These are phyloP conservation scores for Cyclanthera cordifolia DNA, from an alignment of 306 rosid genomes.

Conservation along the genomic window DNA sequence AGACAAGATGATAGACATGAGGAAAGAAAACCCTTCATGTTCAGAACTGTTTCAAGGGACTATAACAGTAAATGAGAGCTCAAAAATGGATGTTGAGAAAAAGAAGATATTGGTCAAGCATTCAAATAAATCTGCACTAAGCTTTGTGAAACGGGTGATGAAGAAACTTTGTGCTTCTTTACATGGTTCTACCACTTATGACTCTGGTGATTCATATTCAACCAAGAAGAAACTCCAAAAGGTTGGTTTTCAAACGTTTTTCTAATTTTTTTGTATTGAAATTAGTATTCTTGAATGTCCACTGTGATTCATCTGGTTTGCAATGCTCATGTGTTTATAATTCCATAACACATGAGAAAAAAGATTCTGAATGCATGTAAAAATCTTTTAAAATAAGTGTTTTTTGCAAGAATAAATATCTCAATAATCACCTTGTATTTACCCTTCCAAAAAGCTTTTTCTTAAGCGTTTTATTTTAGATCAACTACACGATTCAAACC, in stretches of 20 bases:
- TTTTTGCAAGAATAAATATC: not conserved
- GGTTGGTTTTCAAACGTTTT: constrained; percentile 32
- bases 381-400: not conserved
- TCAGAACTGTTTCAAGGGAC: constrained; percentile 57
- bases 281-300: not conserved
- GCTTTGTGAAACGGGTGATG: constrained; percentile 46
- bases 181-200: constrained; percentile 19
- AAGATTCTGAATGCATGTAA: not conserved
- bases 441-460: not conserved
- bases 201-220: constrained; percentile 23
- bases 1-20: constrained; percentile 33
- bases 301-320: not conserved
- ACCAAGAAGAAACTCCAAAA: constrained; percentile 51
- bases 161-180: constrained; percentile 39
- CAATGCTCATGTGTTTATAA: too few relatives aligned
- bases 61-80: constrained; percentile 29
- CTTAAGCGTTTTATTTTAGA: not conserved
- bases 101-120: constrained; percentile 31
- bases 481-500: too few relatives aligned
- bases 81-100: constrained; percentile 20
- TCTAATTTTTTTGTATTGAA: not conserved
- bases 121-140: constrained; percentile 37
- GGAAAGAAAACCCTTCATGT: constrained; percentile 51
- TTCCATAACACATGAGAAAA: not conserved
- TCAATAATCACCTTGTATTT: not conserved